phyloP scores from a whole-genome alignment of 169 alveolate genomes.

The Plasmodium fragile region DNA sequence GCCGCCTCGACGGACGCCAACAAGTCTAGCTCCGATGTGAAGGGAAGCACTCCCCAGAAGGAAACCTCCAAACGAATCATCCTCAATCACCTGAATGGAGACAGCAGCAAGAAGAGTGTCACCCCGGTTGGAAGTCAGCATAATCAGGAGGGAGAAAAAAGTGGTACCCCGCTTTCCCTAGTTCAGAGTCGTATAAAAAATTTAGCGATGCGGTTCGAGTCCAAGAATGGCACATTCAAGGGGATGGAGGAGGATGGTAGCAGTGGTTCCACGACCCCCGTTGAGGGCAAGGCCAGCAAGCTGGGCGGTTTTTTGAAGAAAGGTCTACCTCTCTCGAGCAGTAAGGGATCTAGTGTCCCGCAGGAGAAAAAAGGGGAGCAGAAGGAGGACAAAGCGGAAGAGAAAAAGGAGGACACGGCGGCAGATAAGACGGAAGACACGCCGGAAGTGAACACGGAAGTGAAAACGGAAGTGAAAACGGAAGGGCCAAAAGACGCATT shows the following conservation, averaged over 20 bases:
- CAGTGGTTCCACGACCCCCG: neutral
- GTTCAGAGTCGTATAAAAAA: slow-evolving; percentile 10
- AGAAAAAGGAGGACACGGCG: too few species aligned
- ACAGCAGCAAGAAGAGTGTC: neutral
- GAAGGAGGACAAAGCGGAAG: neutral
- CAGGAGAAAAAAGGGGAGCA: neutral
- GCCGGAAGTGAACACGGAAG: neutral
- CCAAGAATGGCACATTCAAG: neutral
- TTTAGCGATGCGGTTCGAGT: slow-evolving; percentile 10
- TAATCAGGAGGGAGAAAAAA: neutral
- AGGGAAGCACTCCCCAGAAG: neutral
- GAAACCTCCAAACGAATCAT: neutral
- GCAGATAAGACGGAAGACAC: neutral
- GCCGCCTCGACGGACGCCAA: neutral
- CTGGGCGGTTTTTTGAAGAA: neutral
- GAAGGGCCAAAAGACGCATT: neutral
- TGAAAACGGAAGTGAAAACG: too few species aligned
- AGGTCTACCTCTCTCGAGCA: neutral
- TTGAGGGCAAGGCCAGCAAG: neutral
- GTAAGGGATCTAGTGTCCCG: neutral
- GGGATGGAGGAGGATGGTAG: neutral
- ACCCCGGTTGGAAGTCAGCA: neutral
- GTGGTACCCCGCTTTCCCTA: neutral
- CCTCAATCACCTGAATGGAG: neutral
- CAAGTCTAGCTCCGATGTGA: neutral